Evolutionary conservation across 495 filamentous ascomycete genomes (phyloP), one percentile per base, ranked within the genome.

Genomic region (Aspergillus sclerotioniger): DNA sequence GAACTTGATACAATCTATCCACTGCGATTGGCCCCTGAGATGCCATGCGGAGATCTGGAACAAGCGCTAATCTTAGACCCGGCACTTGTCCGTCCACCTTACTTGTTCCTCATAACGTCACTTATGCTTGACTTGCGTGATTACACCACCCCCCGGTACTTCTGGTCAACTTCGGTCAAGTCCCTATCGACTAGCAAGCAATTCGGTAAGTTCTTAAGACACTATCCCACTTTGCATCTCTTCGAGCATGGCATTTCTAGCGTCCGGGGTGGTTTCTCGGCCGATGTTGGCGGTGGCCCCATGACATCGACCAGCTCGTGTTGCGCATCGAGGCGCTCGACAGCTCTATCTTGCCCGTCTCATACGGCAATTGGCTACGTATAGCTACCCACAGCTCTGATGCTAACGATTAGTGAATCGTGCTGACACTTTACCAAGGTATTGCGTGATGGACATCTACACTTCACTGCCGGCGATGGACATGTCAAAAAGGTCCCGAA

Each of bases 91-190:
- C 37, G 20, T 43, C 7, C 9, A 10, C 41, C 15, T 61, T 29
- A 63, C 58, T 66, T 58, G 64, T 57, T 46, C 47, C 5, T 39
- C 44, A 66, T 66, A 63, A 58, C 60, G 60, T 58, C 56, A 61
- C 44, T 53, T 47, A 31, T 33, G 58, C 56, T 50, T 6, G 7
- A 8, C 32, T 63, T 61, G 60, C 60, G 64, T 66, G 60, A 63
- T 66, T 39, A 7, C 51, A 35, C 13, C 37, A 41, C 37, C 13
- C n/a, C 37, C 37, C 37, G 37, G 37, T n/a, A 41, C 37, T 41
- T 6, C 9, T 41, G 37, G 5, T 13, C 37, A 12, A n/a, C 8
- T 15, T 12, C 13, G 37, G 37, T n/a, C 5, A 41, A 6, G 37
- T n/a, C 37, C 13, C 37, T n/a, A 41, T 41, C 37, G 37, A 41